Evolutionary conservation across 2,329 filamentous ascomycete genomes (phyloP), one percentile per base, ranked within the genome.

Genomic region (Arthroderma sp.): DNA sequence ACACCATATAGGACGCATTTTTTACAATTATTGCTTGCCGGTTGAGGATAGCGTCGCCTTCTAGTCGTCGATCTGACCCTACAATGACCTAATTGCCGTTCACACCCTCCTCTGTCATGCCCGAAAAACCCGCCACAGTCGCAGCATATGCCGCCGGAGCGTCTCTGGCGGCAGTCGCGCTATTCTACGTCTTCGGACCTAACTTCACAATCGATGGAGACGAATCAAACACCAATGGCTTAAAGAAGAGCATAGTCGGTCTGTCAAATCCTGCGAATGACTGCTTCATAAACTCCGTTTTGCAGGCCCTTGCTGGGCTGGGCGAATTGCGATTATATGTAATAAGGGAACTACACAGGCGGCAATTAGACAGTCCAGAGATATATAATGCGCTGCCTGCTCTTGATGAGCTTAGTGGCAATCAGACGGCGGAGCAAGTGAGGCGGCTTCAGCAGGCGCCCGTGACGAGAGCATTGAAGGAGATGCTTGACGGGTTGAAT

Each of bases 161-260:
- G 49, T 94, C 88, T 44, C 81, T 98, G 50, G 91, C 91, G 45
- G 91, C 91, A 50, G 85, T 94, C 50, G 89, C 91, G 30, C 77
- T 96, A 47, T 85, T 96, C 61, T 98, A 96, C 66, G 89, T 96
- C 55, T 96, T 98, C 66, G 87, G 83, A 6, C 91, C 91, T n/a
- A 96, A 88, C 43, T 96, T 89, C 65, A 85, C 94, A 56, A 81
- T 96, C 62, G 89, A 98, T 66, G 80, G 81, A 59, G 83, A 91
- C 46, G 75, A 80, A 42, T 70, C 71, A 27, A 67, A 64, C 47
- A 69, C 64, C 49, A 76, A 74, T 45, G 67, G 68, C 50, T 80
- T 84, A 54, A 91, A 87, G 65, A 89, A 85, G 59, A 84, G 85
- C 47, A 85, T 93, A 37, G 87, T 96, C 45, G 91, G 91, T 34